Conservation (phyloP, 257 asterid genomes). For the Solanum okadae region DNA sequence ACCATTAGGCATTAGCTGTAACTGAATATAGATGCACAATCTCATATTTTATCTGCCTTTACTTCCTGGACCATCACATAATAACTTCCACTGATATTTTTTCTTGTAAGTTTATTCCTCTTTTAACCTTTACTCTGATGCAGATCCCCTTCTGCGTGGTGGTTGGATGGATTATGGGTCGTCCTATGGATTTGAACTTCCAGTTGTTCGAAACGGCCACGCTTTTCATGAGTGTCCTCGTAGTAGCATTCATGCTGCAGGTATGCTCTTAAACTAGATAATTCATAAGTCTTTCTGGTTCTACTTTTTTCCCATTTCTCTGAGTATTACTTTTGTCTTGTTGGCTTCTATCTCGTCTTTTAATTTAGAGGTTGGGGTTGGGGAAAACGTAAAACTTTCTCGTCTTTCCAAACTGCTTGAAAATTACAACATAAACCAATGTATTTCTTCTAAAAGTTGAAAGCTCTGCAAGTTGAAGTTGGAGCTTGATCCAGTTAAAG, state of each 20-base stretch:
- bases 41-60: background rate
- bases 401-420: background rate
- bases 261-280: conserved; percentile 13
- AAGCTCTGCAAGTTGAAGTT: background rate
- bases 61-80: background rate
- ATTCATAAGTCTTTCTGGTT: background rate
- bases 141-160: conserved; percentile 76
- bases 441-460: background rate
- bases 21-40: background rate
- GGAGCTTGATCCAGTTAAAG: background rate
- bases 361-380: background rate
- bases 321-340: background rate
- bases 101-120: background rate
- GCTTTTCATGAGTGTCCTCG: conserved; percentile 70
- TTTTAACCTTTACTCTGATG: background rate
- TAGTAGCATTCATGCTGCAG: conserved; percentile 77
- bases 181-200: conserved; percentile 71
- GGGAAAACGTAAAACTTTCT: background rate
- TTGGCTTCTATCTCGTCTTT: background rate
- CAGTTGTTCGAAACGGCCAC: conserved; percentile 73
- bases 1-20: background rate
- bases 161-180: conserved; percentile 68
- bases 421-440: background rate
- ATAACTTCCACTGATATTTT: background rate
- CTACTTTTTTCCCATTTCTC: background rate